Base-by-base conservation (phyloP, 2,329 filamentous ascomycete species). In the Colletotrichum sp. region DNA sequence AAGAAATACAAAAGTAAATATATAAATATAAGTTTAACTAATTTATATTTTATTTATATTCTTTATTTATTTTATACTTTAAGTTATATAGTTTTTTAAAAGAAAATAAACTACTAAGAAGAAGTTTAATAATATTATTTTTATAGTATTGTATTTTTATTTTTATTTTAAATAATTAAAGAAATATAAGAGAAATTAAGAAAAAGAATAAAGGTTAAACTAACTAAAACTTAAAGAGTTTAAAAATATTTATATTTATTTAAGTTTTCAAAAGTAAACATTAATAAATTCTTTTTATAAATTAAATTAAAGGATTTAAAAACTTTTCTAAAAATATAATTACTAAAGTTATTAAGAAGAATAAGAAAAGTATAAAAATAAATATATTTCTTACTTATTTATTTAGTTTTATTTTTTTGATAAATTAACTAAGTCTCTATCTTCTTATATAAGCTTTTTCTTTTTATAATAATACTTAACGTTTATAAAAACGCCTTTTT, bases 261-360 rank as follows among this genome's bases (percentile, higher is more conserved):
- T 55, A 55, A 13, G 25, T 55, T 27, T 25, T 55, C 15, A 55
- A 55, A 9, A 15, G 3, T 55, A 55, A 16, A 2, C 8, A 7
- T 15, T 55, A 55, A 13, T 55, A 55, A 55, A 25, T 7, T 15
- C 13, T 16, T 55, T 7, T 11, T 55, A 22, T 55, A 25, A 15
- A 1, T 2, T 55, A 55, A 55, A 1, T 0, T 55, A 25, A 55
- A 25, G 1, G 4, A 1, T 2, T 1, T 55, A 55, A 55, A n/a
- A 55, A 5, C 3, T 55, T 0, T 55, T 55, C 1, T 55, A 55
- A 25, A 3, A n/a, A 7, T 1, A 5, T 55, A 52, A 2, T 52
- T 55, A 55, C 4, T 55, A 55, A 55, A 55, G 2, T 55, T 55
- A 22, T 25, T 55, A 55, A 55, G 7, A 16, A 13, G 13, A n/a